A percentile compares a stretch with the other conserved stretches of the same genome.
phyloP scores from a whole-genome alignment of 2,329 filamentous ascomycete species.

The Alternaria conjuncta region DNA sequence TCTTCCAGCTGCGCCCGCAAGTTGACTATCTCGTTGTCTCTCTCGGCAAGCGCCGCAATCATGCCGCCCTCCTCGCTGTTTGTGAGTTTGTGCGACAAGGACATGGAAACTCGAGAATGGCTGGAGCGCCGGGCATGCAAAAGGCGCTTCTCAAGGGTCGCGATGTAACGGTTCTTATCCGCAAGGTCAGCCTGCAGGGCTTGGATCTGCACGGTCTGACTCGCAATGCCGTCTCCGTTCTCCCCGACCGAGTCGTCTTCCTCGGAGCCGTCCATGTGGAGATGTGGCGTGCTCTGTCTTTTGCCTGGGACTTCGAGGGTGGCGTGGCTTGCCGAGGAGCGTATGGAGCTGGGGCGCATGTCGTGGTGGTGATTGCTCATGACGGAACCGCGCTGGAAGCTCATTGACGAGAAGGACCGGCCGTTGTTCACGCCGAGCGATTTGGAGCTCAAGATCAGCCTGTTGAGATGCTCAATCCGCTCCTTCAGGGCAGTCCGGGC shows the following conservation, averaged over 20 bases:
- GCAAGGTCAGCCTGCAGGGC: slow-evolving; percentile 92
- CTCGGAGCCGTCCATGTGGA: slow-evolving; percentile 43
- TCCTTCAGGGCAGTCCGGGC: slow-evolving; percentile 95
- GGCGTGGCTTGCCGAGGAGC: slow-evolving; percentile 48
- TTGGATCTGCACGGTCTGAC: slow-evolving; percentile 81
- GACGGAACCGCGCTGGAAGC: slow-evolving; percentile 47
- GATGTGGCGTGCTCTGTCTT: slow-evolving; percentile 29
- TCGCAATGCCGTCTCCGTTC: slow-evolving; percentile 85
- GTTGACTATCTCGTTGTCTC: slow-evolving; percentile 90
- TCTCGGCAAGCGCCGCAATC: slow-evolving; percentile 77
- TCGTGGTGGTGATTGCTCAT: slow-evolving; percentile 50
- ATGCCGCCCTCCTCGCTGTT: slow-evolving; percentile 80
- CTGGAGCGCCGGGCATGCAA: slow-evolving; percentile 89
- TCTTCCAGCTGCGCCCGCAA: slow-evolving; percentile 89
- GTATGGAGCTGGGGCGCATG: slow-evolving; percentile 57
- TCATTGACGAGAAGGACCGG: slow-evolving; percentile 51
- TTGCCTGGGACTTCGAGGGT: slow-evolving; percentile 51
- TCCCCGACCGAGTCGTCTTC: slow-evolving; percentile 69
- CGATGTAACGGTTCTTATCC: slow-evolving; percentile 98
- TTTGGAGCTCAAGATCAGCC: slow-evolving; percentile 92
- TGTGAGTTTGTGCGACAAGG: slow-evolving; percentile 68
- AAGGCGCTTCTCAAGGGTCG: slow-evolving; percentile 88
- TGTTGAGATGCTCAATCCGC: slow-evolving; percentile 94
- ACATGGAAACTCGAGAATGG: slow-evolving; percentile 83
- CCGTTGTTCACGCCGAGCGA: slow-evolving; percentile 85